Conservation (phyloP, 2,329 filamentous ascomycete genomes). For the Periglandula ipomoeae region DNA sequence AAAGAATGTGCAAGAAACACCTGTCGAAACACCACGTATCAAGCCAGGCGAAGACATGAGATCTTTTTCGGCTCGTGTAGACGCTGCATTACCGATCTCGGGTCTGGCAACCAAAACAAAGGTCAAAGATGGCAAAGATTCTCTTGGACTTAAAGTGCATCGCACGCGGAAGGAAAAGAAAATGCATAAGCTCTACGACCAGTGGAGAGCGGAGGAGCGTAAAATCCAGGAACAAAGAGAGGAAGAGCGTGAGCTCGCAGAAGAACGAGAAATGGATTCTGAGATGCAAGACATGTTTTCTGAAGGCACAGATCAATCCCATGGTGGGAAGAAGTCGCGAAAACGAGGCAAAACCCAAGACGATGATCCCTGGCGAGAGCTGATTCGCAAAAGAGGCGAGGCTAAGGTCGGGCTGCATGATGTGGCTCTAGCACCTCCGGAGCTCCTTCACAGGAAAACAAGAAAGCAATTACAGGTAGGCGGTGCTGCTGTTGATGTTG, state of each 20-base stretch:
- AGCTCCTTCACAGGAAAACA: conserved; percentile 50
- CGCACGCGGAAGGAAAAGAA: conserved; percentile 78
- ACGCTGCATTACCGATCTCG: conserved; percentile 70
- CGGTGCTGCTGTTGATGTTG: conserved; percentile 26
- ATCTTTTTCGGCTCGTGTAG: conserved; percentile 74
- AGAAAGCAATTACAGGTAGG: conserved; percentile 24
- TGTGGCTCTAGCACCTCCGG: conserved; percentile 67
- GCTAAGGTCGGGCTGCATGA: conserved; percentile 42
- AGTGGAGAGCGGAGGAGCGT: conserved; percentile 61
- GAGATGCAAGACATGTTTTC: conserved; percentile 35
- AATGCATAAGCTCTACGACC: conserved; percentile 71
- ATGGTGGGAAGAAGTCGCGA: conserved; percentile 14
- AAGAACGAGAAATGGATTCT: conserved; percentile 54
- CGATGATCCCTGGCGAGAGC: conserved; percentile 65
- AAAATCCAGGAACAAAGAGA: conserved; percentile 55
- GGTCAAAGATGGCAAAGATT: conserved; percentile 51
- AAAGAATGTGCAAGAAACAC: conserved; percentile 14
- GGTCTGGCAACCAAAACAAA: conserved; percentile 55
- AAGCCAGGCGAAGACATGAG: conserved; percentile 73
- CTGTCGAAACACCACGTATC: conserved; percentile 52
- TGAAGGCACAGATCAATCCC: conserved; percentile 28
- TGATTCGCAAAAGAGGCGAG: conserved; percentile 58
- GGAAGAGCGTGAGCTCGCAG: conserved; percentile 55
- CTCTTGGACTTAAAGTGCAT: conserved; percentile 55
- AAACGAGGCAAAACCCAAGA: conserved; percentile 43